These are phyloP conservation scores for Naegleria fowleri DNA, from an alignment of 208 protist genomes.

Conservation along the genomic window DNA sequence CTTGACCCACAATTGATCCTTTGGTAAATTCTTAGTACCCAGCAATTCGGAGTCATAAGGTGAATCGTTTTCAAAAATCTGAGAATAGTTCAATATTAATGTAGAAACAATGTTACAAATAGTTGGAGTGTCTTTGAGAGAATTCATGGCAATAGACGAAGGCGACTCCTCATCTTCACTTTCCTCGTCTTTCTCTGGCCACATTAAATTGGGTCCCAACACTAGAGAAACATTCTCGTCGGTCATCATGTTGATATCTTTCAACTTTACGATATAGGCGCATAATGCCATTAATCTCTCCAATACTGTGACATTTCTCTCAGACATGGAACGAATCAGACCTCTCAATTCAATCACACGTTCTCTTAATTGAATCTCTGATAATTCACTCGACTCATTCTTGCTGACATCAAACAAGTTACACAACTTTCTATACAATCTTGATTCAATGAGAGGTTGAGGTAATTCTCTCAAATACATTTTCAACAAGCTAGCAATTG, in stretches of 20 bases:
- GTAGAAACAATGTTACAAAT: background rate
- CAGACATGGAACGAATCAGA: background rate
- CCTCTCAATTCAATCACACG: conserved; percentile 3
- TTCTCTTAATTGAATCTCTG: background rate
- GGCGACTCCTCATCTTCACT: background rate
- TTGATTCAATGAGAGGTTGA: background rate
- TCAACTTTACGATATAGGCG: background rate
- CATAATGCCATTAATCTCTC: conserved; percentile 12
- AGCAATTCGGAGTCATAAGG: background rate
- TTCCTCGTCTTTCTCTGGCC: background rate
- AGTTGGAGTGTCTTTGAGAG: background rate
- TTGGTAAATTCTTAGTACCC: background rate
- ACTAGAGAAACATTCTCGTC: background rate
- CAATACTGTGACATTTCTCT: background rate
- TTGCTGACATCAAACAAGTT: background rate
- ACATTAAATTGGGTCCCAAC: background rate
- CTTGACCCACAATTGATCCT: background rate
- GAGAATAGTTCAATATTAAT: background rate
- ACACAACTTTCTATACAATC: background rate
- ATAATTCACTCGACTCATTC: background rate
- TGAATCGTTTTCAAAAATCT: background rate
- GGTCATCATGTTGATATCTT: background rate
- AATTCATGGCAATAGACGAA: background rate
- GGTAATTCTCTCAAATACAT: conserved; percentile 16
- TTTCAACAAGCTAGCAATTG: background rate